phyloP scores from a whole-genome alignment of 1,139 yeast species.

The Dujonia santamariae region DNA sequence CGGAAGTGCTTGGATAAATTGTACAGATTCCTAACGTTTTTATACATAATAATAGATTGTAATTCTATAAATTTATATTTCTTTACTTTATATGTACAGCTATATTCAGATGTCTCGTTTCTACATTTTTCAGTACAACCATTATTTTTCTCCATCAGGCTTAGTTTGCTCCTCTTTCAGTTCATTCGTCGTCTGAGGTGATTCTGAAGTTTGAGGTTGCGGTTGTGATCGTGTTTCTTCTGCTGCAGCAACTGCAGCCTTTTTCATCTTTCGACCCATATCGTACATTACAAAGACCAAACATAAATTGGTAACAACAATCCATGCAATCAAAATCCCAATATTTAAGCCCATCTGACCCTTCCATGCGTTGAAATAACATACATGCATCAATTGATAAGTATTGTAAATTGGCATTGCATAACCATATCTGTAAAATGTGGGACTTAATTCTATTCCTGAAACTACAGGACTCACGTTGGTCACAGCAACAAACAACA shows the following conservation, averaged over 20 bases:
- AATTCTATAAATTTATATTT: neutral
- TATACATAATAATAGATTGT: neutral
- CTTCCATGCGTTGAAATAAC: constrained; percentile 43
- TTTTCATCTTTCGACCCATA: constrained; percentile 19
- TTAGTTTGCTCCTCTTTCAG: neutral
- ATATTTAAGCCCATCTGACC: constrained; percentile 45
- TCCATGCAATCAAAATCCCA: constrained; percentile 50
- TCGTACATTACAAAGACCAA: constrained; percentile 41
- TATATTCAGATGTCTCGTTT: neutral
- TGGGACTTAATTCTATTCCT: constrained; percentile 45
- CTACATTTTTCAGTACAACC: neutral
- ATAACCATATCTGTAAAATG: constrained; percentile 47
- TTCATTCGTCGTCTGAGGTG: no score
- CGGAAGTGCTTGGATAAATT: constrained; percentile 70
- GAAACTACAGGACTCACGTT: constrained; percentile 49
- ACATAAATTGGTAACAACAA: constrained; percentile 30
- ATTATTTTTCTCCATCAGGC: neutral
- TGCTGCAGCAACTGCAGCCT: constrained; percentile 14
- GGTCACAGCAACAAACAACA: constrained; percentile 39
- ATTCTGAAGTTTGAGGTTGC: constrained; percentile 1
- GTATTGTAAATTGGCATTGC: constrained; percentile 52
- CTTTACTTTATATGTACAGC: neutral
- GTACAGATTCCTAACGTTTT: constrained; percentile 1
- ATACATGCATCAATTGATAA: constrained; percentile 44
- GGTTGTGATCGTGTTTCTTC: constrained; percentile 10